These are phyloP conservation scores for Talaromyces sp. DNA, from an alignment of 2,329 filamentous ascomycete species.

Conservation along the genomic window DNA sequence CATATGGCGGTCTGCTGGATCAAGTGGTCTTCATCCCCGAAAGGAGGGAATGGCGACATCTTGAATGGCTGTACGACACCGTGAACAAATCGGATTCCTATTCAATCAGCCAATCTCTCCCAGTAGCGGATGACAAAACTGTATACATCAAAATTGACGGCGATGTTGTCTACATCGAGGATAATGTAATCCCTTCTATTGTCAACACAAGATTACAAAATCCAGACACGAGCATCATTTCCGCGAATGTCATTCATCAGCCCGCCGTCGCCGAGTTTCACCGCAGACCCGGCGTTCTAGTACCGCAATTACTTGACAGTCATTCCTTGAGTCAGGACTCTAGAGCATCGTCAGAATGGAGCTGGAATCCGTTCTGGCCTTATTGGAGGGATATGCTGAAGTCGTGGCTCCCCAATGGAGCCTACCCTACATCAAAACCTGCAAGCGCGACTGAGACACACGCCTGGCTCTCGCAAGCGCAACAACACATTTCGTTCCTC, in stretches of 20 bases:
- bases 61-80: slow-evolving; percentile 35
- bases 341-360: slow-evolving; percentile 19
- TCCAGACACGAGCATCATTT: slow-evolving; percentile 51
- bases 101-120: slow-evolving; percentile 20
- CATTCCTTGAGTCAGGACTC: slow-evolving; percentile 21
- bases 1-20: slow-evolving; percentile 42
- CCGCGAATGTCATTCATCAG: slow-evolving; percentile 57
- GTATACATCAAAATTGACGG: slow-evolving; percentile 44
- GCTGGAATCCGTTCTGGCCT: slow-evolving; percentile 33
- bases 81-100: slow-evolving; percentile 33
- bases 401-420: not conserved
- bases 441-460: slow-evolving; percentile 43
- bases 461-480: slow-evolving; percentile 51
- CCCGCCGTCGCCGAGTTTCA: slow-evolving; percentile 55
- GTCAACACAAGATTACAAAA: slow-evolving; percentile 52
- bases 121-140: not conserved
- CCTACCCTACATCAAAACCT: slow-evolving; percentile 18
- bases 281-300: slow-evolving; percentile 51
- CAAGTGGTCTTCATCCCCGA: slow-evolving; percentile 43
- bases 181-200: slow-evolving; percentile 51
- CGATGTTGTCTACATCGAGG: slow-evolving; percentile 42
- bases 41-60: slow-evolving; percentile 33
- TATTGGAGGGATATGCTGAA: slow-evolving; percentile 31
- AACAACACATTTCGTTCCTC: slow-evolving; percentile 46
- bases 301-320: slow-evolving; percentile 53